Percentiles rank a stretch among this genome's conserved stretches.
phyloP scores from a whole-genome alignment of 352 stramenopile species.

The Phytophthora colocasiae region DNA sequence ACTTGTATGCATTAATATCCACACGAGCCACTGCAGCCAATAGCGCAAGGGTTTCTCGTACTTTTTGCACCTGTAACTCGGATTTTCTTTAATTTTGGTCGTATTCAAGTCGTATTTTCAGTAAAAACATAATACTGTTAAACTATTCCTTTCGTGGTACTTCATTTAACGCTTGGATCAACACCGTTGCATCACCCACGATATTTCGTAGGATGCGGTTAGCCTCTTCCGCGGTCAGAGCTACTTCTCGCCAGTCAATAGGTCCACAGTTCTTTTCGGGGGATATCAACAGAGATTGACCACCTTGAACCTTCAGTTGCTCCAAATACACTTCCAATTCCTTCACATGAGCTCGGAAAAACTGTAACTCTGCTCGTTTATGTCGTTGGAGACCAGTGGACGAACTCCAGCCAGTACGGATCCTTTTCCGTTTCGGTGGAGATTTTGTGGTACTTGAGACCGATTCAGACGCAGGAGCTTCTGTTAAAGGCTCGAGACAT shows the following conservation, averaged over 20 bases:
- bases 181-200: neutral
- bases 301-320: conserved; percentile 2
- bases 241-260: conserved; percentile 13
- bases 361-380: conserved; percentile 24
- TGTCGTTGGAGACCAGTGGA: conserved; percentile 19
- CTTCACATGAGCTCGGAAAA: conserved; percentile 13
- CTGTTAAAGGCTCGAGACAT: neutral
- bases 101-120: no score
- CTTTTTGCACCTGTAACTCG: neutral
- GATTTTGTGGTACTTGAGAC: neutral
- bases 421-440: conserved; percentile 4
- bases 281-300: no score
- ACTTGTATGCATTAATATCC: neutral
- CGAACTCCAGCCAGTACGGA: conserved; percentile 13
- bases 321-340: conserved; percentile 19
- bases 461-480: neutral
- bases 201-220: conserved; percentile 17
- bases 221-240: conserved; percentile 16
- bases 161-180: no score
- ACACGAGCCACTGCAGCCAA: neutral
- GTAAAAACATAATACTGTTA: no score
- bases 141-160: no score
- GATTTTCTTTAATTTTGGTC: no score
- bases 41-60: neutral
- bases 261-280: neutral